phyloP scores from a whole-genome alignment of 805 yeast species.

The Saccharomycopsis sp. region DNA sequence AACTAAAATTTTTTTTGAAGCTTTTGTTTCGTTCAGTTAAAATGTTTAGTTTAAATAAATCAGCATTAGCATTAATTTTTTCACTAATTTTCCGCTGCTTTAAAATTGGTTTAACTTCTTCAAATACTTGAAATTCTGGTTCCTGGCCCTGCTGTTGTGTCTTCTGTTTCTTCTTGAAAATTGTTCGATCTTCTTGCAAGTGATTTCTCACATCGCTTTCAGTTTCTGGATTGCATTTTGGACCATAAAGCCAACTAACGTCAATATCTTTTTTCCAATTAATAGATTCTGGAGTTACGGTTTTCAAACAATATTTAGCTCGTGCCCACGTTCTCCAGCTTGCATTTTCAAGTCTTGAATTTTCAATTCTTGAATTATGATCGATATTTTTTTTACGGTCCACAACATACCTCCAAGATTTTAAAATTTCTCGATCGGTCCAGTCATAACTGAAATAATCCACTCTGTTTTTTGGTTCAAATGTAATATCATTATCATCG shows the following conservation, averaged over 20 bases:
- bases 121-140: not conserved
- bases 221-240: conserved; percentile 30
- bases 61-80: conserved; percentile 39
- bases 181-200: conserved; percentile 14
- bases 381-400: conserved; percentile 27
- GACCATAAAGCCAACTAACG: conserved; percentile 98
- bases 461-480: conserved; percentile 84
- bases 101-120: conserved; percentile 37
- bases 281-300: conserved; percentile 84
- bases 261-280: conserved; percentile 97
- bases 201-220: conserved; percentile 21
- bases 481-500: conserved; percentile 75
- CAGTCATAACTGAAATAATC: conserved; percentile 94
- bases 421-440: conserved; percentile 90
- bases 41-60: conserved; percentile 22
- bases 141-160: not conserved
- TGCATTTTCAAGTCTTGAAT: conserved; percentile 63
- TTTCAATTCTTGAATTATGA: conserved; percentile 42
- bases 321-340: conserved; percentile 96
- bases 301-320: conserved; percentile 52
- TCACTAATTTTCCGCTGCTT: conserved; percentile 40
- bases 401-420: conserved; percentile 92
- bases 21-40: not conserved
- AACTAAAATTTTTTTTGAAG: not conserved
- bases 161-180: no score